Evolutionary conservation across 495 filamentous ascomycete species (phyloP), one percentile per base, ranked within the genome.

Genomic region (Pyrenopolyporus hunteri): DNA sequence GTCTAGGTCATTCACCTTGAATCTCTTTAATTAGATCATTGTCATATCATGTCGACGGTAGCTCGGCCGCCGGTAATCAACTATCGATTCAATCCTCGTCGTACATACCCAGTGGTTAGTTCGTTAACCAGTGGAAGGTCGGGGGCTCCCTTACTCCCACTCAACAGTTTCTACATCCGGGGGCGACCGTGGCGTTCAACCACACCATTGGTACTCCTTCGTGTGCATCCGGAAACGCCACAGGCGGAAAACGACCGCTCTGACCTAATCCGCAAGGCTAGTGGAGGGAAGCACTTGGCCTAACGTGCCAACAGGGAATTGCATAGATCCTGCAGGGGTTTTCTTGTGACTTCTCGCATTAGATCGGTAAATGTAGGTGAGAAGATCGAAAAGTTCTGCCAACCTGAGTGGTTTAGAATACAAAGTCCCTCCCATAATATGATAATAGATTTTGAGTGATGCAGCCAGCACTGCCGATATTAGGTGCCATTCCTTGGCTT

Each of bases 291-390:
- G 44, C 36, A 58, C 49, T 43, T 35, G 44, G 39, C 50, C 56
- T 11, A 65, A 65, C 46, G 45, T 65, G 57, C 48, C 10, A 43
- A 25, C 51, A 57, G 58, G 63, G 63, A 65, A 60, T 57, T 17
- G 50, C 45, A 39, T 57, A 65, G 63, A 65, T 65, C 63, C 63
- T 65, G 63, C 63, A 65, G 63, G 63, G 63, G 63, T 56, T 56
- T 45, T 55, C 49, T 59, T 65, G 55, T 59, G 50, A 65, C 62
- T 65, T 55, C 63, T 65, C 63, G 55, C 63, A 64, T 64, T 56
- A 65, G 63, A 65, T 65, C 56, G 63, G 63, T 59, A 65, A n/a
- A 64, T 64, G 49, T 65, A 60, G 52, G 45, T 57, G 56, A 60
- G 54, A 43, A 65, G 63, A 65, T 59, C 56, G 48, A 51, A 23